Percentiles rank a stretch among this genome's conserved stretches.
Evolutionary conservation across 2,329 filamentous ascomycete species (phyloP).

Genomic region (Rhinocladiella mackenziei): DNA sequence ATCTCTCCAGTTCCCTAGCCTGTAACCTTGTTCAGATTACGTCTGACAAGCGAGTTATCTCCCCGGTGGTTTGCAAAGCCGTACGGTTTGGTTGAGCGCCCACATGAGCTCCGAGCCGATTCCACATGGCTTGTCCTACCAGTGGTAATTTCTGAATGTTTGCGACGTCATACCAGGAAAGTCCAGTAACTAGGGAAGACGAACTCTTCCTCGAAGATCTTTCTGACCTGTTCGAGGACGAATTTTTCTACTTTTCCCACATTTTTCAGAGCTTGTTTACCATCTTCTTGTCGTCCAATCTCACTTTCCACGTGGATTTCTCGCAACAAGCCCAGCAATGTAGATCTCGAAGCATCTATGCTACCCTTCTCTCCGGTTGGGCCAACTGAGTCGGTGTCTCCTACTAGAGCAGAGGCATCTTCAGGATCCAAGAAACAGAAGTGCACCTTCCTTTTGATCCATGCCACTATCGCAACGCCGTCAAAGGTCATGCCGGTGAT

Average conservation of each 20-base stretch:
- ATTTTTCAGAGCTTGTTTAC: conserved; percentile 94
- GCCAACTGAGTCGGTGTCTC: conserved; percentile 38
- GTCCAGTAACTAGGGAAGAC: conserved; percentile 99
- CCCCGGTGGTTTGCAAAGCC: too few species aligned
- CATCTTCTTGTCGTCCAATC: conserved; percentile 85
- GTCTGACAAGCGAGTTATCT: too few species aligned
- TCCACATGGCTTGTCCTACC: too few species aligned
- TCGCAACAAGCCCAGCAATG: conserved; percentile 69
- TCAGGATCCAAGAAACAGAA: conserved; percentile 94
- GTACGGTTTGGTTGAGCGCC: too few species aligned
- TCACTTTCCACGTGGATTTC: conserved; percentile 97
- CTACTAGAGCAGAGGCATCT: conserved; percentile 72
- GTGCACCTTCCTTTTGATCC: conserved; percentile 82
- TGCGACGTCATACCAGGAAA: conserved; percentile 80
- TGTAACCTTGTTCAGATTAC: too few species aligned
- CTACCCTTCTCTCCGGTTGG: conserved; percentile 19
- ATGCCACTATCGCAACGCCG: conserved; percentile 84
- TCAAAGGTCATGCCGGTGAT: conserved; percentile 95
- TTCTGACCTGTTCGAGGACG: conserved; percentile 89
- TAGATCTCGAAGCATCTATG: conserved; percentile 33
- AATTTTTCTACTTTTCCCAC: conserved; percentile 98
- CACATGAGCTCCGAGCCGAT: too few species aligned
- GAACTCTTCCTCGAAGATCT: conserved; percentile 98
- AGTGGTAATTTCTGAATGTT: too few species aligned
- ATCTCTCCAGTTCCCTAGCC: too few species aligned